A percentile compares a stretch with the other conserved stretches of the same genome.
Evolutionary conservation across 1,284 basidiomycete species (phyloP).

Genomic region (Cerrena zonata): DNA sequence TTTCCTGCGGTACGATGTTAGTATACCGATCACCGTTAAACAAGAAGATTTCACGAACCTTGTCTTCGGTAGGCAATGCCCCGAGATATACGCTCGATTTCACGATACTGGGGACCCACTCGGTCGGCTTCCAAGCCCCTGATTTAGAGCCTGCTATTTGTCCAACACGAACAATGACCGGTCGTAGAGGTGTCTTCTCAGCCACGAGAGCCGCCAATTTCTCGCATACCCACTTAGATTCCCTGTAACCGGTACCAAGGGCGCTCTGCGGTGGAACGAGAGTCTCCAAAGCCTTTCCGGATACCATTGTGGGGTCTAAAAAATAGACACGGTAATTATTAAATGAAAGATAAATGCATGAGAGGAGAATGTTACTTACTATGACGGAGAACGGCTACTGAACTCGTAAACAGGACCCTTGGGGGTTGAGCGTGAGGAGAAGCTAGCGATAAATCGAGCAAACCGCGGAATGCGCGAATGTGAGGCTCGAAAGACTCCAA

Average conservation of each 20-base stretch:
- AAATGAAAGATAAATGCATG: conserved; percentile 5
- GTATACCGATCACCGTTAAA: conserved; percentile 17
- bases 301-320: background rate
- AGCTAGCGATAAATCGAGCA: conserved; percentile 23
- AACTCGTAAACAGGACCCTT: conserved; percentile 29
- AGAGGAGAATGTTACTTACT: too few species aligned
- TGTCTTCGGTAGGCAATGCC: conserved; percentile 10
- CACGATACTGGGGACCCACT: conserved; percentile 28
- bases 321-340: background rate
- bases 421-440: conserved; percentile 22
- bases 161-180: conserved; percentile 25
- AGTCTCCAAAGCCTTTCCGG: conserved; percentile 6
- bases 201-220: conserved; percentile 20
- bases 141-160: conserved; percentile 24
- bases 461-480: conserved; percentile 15
- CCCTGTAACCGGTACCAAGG: conserved; percentile 26
- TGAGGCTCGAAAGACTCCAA: conserved; percentile 20
- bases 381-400: conserved; percentile 24
- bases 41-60: conserved; percentile 8
- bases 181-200: conserved; percentile 16
- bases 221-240: conserved; percentile 34
- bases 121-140: conserved; percentile 26
- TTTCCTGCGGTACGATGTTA: conserved; percentile 15
- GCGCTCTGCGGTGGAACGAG: conserved; percentile 16
- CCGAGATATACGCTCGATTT: conserved; percentile 11